A percentile compares a stretch with the other conserved stretches of the same genome.
These are phyloP conservation scores for Trypanosoma brucei DNA, from an alignment of 208 protist genomes.

Conservation along the genomic window DNA sequence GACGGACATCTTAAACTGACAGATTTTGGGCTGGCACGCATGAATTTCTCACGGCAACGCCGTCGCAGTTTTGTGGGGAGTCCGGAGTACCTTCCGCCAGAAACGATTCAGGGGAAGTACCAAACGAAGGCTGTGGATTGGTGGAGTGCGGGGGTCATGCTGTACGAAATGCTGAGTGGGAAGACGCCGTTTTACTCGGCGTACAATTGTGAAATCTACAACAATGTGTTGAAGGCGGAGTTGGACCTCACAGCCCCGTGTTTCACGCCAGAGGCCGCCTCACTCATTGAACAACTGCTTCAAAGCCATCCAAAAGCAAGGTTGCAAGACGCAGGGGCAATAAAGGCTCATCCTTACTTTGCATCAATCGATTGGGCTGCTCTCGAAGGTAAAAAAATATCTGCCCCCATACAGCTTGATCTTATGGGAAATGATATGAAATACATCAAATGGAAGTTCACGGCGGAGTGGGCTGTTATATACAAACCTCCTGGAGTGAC, in stretches of 20 bases:
- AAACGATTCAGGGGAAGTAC: constrained; percentile 81
- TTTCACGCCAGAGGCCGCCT: constrained; percentile 55
- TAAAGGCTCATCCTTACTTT: constrained; percentile 76
- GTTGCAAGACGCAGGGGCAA: constrained; percentile 29
- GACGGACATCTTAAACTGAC: constrained; percentile 83
- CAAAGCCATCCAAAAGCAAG: constrained; percentile 38
- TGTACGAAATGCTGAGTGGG: constrained; percentile 94
- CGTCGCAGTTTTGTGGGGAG: constrained; percentile 88
- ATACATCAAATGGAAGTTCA: constrained; percentile 76
- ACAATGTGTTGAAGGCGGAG: constrained; percentile 57
- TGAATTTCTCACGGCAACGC: constrained; percentile 50
- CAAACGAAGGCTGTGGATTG: constrained; percentile 95
- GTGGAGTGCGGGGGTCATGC: constrained; percentile 94
- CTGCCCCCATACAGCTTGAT: constrained; percentile 45
- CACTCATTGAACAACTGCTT: constrained; percentile 59
- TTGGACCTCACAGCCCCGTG: constrained; percentile 32
- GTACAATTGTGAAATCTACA: constrained; percentile 80
- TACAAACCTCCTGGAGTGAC: constrained; percentile 30
- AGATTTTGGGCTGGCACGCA: constrained; percentile 88
- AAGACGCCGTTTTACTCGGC: constrained; percentile 89
- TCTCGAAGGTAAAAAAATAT: constrained; percentile 35
- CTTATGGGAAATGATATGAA: constrained; percentile 45
- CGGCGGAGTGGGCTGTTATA: constrained; percentile 73
- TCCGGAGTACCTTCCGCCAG: constrained; percentile 87
- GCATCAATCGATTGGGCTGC: constrained; percentile 61